Evolutionary conservation across 306 rosid genomes (phyloP).

Genomic region (Begonia fuchsioides): DNA sequence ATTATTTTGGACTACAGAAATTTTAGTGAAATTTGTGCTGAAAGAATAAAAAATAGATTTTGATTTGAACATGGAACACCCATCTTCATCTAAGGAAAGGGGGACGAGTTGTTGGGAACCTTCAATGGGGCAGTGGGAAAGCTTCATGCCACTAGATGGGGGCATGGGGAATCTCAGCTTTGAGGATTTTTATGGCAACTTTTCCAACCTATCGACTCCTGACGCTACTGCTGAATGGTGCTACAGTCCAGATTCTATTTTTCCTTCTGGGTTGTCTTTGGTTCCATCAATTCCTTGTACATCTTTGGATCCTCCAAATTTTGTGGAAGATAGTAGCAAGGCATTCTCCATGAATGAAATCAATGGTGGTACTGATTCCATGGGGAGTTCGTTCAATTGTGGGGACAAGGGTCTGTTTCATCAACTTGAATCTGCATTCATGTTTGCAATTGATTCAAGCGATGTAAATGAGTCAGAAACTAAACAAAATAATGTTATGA

Average conservation of each 20-base stretch:
- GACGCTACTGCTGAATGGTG: slow-evolving; percentile 49
- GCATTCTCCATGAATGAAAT: slow-evolving; percentile 16
- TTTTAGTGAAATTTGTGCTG: too few relatives aligned
- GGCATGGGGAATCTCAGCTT: slow-evolving; percentile 23
- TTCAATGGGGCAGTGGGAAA: slow-evolving; percentile 30
- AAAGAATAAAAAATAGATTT: slow-evolving; percentile 2
- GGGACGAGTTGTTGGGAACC: slow-evolving; percentile 31
- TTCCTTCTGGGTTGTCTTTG: slow-evolving; percentile 25
- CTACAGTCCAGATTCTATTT: slow-evolving; percentile 39
- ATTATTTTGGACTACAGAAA: too few relatives aligned
- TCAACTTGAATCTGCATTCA: slow-evolving; percentile 27
- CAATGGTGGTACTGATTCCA: slow-evolving; percentile 17
- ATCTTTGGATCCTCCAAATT: slow-evolving; percentile 24
- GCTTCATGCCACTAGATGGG: slow-evolving; percentile 21
- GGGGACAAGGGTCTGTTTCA: too few relatives aligned
- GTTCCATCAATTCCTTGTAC: slow-evolving; percentile 17
- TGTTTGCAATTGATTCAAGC: slow-evolving; percentile 18
- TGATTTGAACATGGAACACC: slow-evolving; percentile 36
- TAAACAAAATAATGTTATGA: slow-evolving; percentile 19
- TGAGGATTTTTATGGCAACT: slow-evolving; percentile 34
- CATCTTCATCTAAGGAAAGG: slow-evolving; percentile 23
- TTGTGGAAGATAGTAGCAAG: slow-evolving; percentile 21
- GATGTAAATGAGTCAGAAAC: slow-evolving; percentile 18
- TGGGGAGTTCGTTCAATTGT: slow-evolving; percentile 20
- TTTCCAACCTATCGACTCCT: slow-evolving; percentile 47